Percentiles rank a stretch among this genome's conserved stretches.
phyloP scores from a whole-genome alignment of 495 filamentous ascomycete genomes.

The Xylaria sp. region DNA sequence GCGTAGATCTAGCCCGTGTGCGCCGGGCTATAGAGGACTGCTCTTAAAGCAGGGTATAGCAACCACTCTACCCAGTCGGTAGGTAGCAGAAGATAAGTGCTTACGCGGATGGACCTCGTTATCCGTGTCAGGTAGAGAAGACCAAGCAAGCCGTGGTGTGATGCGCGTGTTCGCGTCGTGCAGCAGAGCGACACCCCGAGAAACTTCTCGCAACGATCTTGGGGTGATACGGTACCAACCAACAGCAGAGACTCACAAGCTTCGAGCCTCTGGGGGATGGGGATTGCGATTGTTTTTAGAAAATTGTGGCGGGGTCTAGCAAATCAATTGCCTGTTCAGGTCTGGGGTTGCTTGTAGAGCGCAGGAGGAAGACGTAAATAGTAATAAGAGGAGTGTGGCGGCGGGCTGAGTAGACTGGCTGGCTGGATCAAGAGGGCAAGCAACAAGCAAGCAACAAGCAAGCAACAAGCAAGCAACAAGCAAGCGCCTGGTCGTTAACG shows the following conservation, averaged over 20 bases:
- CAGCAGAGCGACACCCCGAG: neutral
- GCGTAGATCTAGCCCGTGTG: too few species aligned
- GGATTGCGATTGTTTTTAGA: constrained; percentile 24
- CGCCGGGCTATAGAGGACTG: constrained; percentile 15
- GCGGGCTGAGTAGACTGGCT: constrained; percentile 15
- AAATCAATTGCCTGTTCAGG: constrained; percentile 21
- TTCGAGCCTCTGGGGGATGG: neutral
- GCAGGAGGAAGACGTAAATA: constrained; percentile 13
- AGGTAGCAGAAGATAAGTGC: constrained; percentile 3
- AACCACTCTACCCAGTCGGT: constrained; percentile 12
- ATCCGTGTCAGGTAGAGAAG: neutral
- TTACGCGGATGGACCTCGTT: constrained; percentile 18
- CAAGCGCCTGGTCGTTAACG: neutral
- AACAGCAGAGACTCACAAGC: neutral
- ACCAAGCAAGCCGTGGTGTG: constrained; percentile 8
- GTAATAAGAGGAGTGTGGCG: constrained; percentile 7
- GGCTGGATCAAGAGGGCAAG: neutral
- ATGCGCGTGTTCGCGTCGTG: constrained; percentile 14
- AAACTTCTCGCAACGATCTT: neutral
- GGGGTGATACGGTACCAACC: neutral
- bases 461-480: too few species aligned
- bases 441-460: too few species aligned
- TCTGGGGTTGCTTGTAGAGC: constrained; percentile 3
- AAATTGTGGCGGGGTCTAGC: constrained; percentile 19
- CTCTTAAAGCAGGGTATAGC: constrained; percentile 6